Conservation (phyloP, 345 rosid species). For the Kandelia obovata region DNA sequence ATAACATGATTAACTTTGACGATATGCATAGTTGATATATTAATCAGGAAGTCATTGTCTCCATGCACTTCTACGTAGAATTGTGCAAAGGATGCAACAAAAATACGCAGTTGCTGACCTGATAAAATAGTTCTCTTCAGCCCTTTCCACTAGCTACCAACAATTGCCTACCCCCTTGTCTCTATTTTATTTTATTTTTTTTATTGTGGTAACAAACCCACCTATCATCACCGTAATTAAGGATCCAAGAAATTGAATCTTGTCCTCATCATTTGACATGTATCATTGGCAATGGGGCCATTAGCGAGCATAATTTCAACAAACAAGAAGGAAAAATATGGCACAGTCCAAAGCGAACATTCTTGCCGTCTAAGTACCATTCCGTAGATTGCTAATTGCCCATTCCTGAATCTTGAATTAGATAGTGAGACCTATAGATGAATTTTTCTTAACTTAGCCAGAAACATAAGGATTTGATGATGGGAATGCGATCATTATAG, state of each 20-base stretch:
- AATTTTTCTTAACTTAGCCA: no score
- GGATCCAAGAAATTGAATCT: conserved; percentile 26
- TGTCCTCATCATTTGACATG: background rate
- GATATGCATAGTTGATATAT: background rate
- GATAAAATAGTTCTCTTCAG: background rate
- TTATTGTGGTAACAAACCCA: conserved; percentile 19
- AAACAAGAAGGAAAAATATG: background rate
- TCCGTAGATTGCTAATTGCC: no score
- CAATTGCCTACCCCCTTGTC: conserved; percentile 35
- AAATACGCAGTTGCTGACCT: conserved; percentile 41
- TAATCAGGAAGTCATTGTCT: conserved; percentile 19
- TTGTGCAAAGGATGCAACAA: conserved; percentile 17
- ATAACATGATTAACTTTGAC: conserved; percentile 16
- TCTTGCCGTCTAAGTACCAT: background rate
- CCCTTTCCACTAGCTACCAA: conserved; percentile 20
- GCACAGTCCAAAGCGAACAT: no score
- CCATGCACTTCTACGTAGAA: conserved; percentile 31
- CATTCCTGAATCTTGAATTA: no score
- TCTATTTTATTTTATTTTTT: background rate
- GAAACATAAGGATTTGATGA: background rate
- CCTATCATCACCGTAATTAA: conserved; percentile 10
- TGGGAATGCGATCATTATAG: background rate
- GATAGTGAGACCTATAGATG: no score
- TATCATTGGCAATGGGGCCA: background rate
- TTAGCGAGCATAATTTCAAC: background rate